These are phyloP conservation scores for Oidium heveae DNA, from an alignment of 2,329 filamentous ascomycete species.

Conservation along the genomic window DNA sequence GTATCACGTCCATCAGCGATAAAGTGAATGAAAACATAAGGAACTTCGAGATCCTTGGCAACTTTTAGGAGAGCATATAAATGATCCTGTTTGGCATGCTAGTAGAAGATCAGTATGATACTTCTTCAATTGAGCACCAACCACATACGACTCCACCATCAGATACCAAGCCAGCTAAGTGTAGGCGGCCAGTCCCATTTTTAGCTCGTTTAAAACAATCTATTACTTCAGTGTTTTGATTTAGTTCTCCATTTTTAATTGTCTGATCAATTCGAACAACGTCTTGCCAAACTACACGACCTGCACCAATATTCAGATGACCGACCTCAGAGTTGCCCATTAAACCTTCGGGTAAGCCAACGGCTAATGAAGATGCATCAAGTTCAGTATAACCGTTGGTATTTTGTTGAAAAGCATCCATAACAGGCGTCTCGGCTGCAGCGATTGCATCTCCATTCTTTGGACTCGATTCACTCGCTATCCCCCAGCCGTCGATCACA, in stretches of 20 bases:
- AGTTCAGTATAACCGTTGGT: conserved; percentile 73
- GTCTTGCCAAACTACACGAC: conserved; percentile 94
- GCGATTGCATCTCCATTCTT: conserved; percentile 88
- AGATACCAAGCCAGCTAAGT: conserved; percentile 76
- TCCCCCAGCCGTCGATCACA: conserved; percentile 98
- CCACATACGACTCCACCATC: conserved; percentile 64
- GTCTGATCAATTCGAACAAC: conserved; percentile 86
- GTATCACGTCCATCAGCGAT: conserved; percentile 96
- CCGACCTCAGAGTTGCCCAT: conserved; percentile 99
- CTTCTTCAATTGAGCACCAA: not conserved
- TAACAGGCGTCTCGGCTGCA: conserved; percentile 74
- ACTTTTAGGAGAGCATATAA: conserved; percentile 68
- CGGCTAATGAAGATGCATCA: conserved; percentile 84
- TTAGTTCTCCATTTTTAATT: conserved; percentile 30
- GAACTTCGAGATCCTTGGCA: conserved; percentile 67
- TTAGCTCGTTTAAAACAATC: conserved; percentile 56
- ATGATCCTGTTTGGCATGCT: conserved; percentile 89
- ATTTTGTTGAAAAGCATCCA: conserved; percentile 74
- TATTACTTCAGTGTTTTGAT: conserved; percentile 14
- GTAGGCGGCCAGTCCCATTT: conserved; percentile 71
- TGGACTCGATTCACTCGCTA: conserved; percentile 55
- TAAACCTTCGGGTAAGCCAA: conserved; percentile 82
- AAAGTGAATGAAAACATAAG: conserved; percentile 95
- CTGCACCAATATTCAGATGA: conserved; percentile 94
- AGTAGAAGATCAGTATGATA: conserved; percentile 4